These are phyloP conservation scores for Entophlyctis luteolus DNA, from an alignment of 192 early-diverging fungal species.

Conservation along the genomic window DNA sequence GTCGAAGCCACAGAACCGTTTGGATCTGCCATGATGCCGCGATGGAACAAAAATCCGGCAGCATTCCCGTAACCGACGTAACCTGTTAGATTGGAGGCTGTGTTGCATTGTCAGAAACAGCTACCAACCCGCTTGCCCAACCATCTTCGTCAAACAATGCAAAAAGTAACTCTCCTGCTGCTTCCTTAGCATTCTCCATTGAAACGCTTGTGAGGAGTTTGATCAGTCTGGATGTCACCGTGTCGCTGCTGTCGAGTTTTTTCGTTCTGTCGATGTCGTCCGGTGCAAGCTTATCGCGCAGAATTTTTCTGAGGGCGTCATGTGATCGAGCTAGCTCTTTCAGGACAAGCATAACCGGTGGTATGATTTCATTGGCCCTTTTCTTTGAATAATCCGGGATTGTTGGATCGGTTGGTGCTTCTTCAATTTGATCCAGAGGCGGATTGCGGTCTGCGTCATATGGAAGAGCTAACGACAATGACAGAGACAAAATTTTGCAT, in stretches of 20 bases:
- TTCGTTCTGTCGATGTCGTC: constrained; percentile 69
- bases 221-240: constrained; percentile 63
- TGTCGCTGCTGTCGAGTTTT: constrained; percentile 61
- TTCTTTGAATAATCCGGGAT: constrained; percentile 38
- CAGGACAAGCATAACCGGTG: constrained; percentile 65
- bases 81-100: constrained; percentile 58
- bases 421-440: constrained; percentile 21
- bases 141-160: constrained; percentile 67
- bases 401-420: constrained; percentile 36
- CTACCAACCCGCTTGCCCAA: constrained; percentile 26
- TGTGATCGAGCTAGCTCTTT: constrained; percentile 57
- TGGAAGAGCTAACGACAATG: constrained; percentile 13
- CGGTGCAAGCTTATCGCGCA: constrained; percentile 56
- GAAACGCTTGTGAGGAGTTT: constrained; percentile 65
- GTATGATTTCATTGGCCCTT: constrained; percentile 59
- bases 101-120: background rate
- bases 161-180: constrained; percentile 63
- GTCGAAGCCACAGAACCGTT: background rate
- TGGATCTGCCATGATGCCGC: constrained; percentile 51
- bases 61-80: constrained; percentile 92
- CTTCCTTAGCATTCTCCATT: constrained; percentile 55
- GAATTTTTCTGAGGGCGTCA: constrained; percentile 27
- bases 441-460: constrained; percentile 29
- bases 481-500: constrained; percentile 28
- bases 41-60: constrained; percentile 80